phyloP scores from a whole-genome alignment of 768 basidiomycete genomes.

The Lactarius psammicola region DNA sequence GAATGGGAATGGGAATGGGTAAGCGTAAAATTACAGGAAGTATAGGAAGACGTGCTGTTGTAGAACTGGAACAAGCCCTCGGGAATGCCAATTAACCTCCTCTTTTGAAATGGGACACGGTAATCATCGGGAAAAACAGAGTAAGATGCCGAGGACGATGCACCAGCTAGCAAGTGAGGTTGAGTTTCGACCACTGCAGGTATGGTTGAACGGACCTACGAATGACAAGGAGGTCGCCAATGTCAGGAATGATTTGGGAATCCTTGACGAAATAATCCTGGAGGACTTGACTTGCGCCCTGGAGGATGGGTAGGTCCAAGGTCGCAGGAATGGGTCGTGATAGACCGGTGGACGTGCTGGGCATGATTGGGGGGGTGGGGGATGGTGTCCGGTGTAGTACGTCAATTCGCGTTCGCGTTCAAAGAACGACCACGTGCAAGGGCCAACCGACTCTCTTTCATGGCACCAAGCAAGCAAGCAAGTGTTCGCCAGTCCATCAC shows the following conservation, averaged over 20 bases:
- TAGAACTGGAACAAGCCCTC: conserved; percentile 77
- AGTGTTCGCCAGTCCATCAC: conserved; percentile 75
- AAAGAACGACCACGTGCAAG: conserved; percentile 14
- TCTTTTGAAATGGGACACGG: conserved; percentile 77
- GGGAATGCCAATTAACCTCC: conserved; percentile 72
- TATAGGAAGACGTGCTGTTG: conserved; percentile 47
- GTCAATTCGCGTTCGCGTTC: background rate
- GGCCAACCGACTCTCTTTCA: background rate
- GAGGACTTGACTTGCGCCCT: conserved; percentile 64
- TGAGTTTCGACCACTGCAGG: background rate
- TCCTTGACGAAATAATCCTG: conserved; percentile 72
- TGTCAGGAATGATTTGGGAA: conserved; percentile 69
- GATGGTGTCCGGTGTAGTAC: too few relatives aligned
- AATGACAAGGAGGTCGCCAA: conserved; percentile 63
- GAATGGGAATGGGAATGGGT: conserved; percentile 7
- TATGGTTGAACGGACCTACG: conserved; percentile 39
- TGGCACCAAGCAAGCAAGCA: conserved; percentile 46
- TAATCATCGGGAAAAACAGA: conserved; percentile 75
- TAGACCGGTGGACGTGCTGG: conserved; percentile 13
- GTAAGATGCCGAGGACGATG: conserved; percentile 72
- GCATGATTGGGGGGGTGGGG: background rate
- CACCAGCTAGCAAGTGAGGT: conserved; percentile 45
- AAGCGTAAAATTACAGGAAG: conserved; percentile 15
- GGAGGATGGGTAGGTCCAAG: conserved; percentile 61
- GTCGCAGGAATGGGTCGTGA: conserved; percentile 30